Conservation (phyloP, 495 filamentous ascomycete species). For the Tuber microsphaerosporum region DNA sequence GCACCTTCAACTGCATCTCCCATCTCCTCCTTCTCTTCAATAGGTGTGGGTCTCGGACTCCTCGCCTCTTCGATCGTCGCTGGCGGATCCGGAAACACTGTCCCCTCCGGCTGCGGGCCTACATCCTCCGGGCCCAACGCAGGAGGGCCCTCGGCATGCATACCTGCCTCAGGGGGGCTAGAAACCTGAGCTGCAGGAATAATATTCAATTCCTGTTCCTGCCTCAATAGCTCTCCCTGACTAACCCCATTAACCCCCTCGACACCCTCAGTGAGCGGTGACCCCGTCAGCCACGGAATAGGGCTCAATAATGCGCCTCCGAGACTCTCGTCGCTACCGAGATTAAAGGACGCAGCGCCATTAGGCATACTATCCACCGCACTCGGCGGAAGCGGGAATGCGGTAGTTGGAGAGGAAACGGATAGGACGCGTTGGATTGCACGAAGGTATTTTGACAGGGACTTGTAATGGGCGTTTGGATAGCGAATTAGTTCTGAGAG, state of each 20-base stretch:
- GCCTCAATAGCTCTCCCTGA: slow-evolving; percentile 69
- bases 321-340: slow-evolving; percentile 79
- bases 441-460: slow-evolving; percentile 74
- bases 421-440: slow-evolving; percentile 86
- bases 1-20: slow-evolving; percentile 44
- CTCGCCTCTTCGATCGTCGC: slow-evolving; percentile 32
- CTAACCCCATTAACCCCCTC: slow-evolving; percentile 51
- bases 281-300: slow-evolving; percentile 70
- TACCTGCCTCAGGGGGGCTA: slow-evolving; percentile 40
- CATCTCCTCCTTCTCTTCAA: slow-evolving; percentile 45
- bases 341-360: slow-evolving; percentile 27
- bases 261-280: slow-evolving; percentile 38
- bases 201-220: slow-evolving; percentile 68
- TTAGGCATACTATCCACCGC: slow-evolving; percentile 45
- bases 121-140: slow-evolving; percentile 79
- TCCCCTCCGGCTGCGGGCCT: slow-evolving; percentile 59
- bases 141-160: slow-evolving; percentile 72
- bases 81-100: slow-evolving; percentile 35
- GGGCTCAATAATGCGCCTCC: slow-evolving; percentile 89
- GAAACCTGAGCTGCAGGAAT: slow-evolving; percentile 51
- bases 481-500: slow-evolving; percentile 80
- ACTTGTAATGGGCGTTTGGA: slow-evolving; percentile 71
- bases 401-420: slow-evolving; percentile 71
- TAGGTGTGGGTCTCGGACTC: slow-evolving; percentile 38
- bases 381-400: slow-evolving; percentile 71